phyloP scores from a whole-genome alignment of 495 filamentous ascomycete species.

The Aspergillus hancockii region DNA sequence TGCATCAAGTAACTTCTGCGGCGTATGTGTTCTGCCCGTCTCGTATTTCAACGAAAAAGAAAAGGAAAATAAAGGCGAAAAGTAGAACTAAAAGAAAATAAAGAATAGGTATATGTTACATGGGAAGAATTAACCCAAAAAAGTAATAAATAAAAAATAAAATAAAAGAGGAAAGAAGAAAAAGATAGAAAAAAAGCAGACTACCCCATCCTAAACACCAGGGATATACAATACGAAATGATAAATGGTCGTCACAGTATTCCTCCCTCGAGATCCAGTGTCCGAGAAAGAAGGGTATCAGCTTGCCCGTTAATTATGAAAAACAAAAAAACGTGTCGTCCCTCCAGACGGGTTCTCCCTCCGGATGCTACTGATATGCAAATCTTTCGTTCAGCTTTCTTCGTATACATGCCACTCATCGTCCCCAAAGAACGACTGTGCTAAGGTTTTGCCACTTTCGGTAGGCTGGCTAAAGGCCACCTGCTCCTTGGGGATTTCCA shows the following conservation, averaged over 20 bases:
- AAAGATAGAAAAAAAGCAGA: slow-evolving; percentile 11
- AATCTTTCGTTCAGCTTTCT: slow-evolving; percentile 31
- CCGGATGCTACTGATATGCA: neutral
- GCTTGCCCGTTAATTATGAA: slow-evolving; percentile 24
- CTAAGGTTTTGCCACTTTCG: slow-evolving; percentile 63
- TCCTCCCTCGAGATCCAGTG: slow-evolving; percentile 22
- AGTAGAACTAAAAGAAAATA: slow-evolving; percentile 13
- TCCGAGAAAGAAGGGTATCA: slow-evolving; percentile 30
- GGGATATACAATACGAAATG: slow-evolving; percentile 29
- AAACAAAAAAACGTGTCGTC: slow-evolving; percentile 14
- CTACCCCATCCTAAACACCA: slow-evolving; percentile 20
- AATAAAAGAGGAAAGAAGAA: slow-evolving; percentile 14
- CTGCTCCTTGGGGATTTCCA: slow-evolving; percentile 60
- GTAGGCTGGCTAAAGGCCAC: slow-evolving; percentile 79
- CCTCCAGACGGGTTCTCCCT: neutral
- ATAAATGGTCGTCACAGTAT: slow-evolving; percentile 26
- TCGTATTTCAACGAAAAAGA: slow-evolving; percentile 14
- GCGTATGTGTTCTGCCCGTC: slow-evolving; percentile 11
- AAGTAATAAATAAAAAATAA: slow-evolving; percentile 13
- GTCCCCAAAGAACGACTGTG: slow-evolving; percentile 63
- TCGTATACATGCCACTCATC: slow-evolving; percentile 56
- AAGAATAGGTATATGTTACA: slow-evolving; percentile 28
- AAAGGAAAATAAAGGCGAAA: slow-evolving; percentile 15
- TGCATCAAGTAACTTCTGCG: slow-evolving; percentile 10
- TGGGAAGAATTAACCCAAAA: slow-evolving; percentile 12